phyloP scores from a whole-genome alignment of 805 yeast genomes.

The Spathaspora boniae region DNA sequence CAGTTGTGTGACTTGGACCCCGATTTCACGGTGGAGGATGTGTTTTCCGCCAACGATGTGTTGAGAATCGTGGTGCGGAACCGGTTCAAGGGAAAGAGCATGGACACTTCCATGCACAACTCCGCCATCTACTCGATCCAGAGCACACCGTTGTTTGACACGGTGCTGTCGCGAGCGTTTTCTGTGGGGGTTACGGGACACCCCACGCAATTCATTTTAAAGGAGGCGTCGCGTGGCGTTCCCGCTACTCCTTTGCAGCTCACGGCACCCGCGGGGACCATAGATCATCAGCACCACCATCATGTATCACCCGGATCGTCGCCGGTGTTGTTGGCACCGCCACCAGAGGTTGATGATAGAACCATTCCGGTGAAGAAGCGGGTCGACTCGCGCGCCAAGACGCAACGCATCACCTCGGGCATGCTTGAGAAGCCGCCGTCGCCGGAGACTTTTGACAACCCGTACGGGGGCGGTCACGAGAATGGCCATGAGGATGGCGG shows the following conservation, averaged over 20 bases:
- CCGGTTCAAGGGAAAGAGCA: constrained; percentile 12
- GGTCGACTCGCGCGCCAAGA: constrained; percentile 1
- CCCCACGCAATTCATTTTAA: no score
- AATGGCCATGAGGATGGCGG: constrained; percentile 9
- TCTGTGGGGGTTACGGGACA: no score
- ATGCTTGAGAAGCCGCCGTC: constrained; percentile 34
- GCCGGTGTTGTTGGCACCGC: constrained; percentile 34
- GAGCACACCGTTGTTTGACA: background rate
- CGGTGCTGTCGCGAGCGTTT: no score
- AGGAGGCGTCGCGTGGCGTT: no score
- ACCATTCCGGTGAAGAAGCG: constrained; percentile 28
- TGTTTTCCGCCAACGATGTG: constrained; percentile 44
- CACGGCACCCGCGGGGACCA: no score
- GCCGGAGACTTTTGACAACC: constrained; percentile 16
- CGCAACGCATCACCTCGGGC: constrained; percentile 38
- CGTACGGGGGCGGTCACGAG: no score
- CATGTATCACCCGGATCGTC: constrained; percentile 2
- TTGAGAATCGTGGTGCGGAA: constrained; percentile 34
- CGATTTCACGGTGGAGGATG: constrained; percentile 62
- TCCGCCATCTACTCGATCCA: background rate
- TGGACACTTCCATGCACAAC: constrained; percentile 1
- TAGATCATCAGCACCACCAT: no score
- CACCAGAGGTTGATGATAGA: constrained; percentile 16
- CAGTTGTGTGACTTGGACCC: constrained; percentile 77
- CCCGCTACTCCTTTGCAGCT: no score